Conservation (phyloP, 805 yeast genomes). For the Ogataea saltuana region DNA sequence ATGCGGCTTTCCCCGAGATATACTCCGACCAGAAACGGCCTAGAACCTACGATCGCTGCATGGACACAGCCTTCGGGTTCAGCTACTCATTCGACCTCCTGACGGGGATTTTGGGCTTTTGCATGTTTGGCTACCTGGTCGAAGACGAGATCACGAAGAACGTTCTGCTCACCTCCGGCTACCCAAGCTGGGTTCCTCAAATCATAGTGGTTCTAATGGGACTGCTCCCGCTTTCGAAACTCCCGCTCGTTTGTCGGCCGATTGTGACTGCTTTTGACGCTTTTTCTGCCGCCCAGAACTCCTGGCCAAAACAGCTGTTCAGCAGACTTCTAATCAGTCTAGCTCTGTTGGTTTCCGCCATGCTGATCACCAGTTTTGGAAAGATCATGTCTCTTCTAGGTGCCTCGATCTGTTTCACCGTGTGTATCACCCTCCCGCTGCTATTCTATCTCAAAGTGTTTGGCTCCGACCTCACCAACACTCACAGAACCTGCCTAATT, state of each 20-base stretch:
- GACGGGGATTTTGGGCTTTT: conserved; percentile 66
- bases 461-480: conserved; percentile 40
- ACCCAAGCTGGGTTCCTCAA: conserved; percentile 48
- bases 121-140: conserved; percentile 54
- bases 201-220: conserved; percentile 69
- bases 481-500: conserved; percentile 43
- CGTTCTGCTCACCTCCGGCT: conserved; percentile 44
- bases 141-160: conserved; percentile 55
- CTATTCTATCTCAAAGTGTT: conserved; percentile 66
- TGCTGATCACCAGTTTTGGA: conserved; percentile 76
- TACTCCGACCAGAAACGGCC: conserved; percentile 74
- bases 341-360: conserved; percentile 57
- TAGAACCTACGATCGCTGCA: conserved; percentile 51
- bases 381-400: conserved; percentile 80
- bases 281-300: conserved; percentile 3
- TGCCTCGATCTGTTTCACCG: conserved; percentile 72
- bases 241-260: conserved; percentile 83
- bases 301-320: conserved; percentile 11
- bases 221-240: conserved; percentile 79
- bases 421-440: conserved; percentile 79
- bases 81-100: conserved; percentile 60
- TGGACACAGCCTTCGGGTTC: conserved; percentile 58
- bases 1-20: conserved; percentile 75
- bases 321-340: conserved; percentile 53
- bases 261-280: conserved; percentile 68